These are phyloP conservation scores for Salix udensis DNA, from an alignment of 345 rosid species.

Conservation along the genomic window DNA sequence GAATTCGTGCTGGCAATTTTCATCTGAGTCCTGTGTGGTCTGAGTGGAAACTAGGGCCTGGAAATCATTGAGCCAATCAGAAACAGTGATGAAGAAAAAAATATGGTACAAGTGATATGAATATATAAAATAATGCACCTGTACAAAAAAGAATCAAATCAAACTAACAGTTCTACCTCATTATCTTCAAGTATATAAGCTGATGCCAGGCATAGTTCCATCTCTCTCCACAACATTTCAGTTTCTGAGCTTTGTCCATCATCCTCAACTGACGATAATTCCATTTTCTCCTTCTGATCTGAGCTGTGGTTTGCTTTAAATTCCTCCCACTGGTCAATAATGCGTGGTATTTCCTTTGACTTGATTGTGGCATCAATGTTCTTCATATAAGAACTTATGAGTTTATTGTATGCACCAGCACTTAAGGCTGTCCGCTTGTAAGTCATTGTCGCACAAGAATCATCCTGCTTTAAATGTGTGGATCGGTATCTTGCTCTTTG, in stretches of 20 bases:
- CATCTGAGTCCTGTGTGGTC: conserved; percentile 35
- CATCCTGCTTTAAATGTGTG: conserved; percentile 16
- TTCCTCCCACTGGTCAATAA: conserved; percentile 69
- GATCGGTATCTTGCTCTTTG: conserved; percentile 21
- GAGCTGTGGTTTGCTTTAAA: conserved; percentile 38
- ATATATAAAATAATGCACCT: not conserved
- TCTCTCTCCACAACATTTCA: conserved; percentile 86
- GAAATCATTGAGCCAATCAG: conserved; percentile 15
- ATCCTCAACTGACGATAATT: conserved; percentile 35
- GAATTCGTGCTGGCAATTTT: conserved; percentile 57
- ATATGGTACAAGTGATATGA: not conserved
- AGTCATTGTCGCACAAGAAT: conserved; percentile 27
- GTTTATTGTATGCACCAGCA: conserved; percentile 66
- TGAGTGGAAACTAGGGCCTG: conserved; percentile 38
- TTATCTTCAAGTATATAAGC: conserved; percentile 65
- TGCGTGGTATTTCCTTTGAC: conserved; percentile 45
- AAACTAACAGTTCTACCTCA: conserved; percentile 45
- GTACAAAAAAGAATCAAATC: not conserved
- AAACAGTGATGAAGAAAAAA: conserved; percentile 3
- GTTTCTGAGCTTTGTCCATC: conserved; percentile 65
- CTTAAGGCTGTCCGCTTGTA: conserved; percentile 50
- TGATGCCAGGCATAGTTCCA: conserved; percentile 78
- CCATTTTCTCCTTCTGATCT: conserved; percentile 26
- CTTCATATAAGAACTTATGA: conserved; percentile 71
- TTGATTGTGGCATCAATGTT: conserved; percentile 54